These are phyloP conservation scores for Boletellus sp. DNA, from an alignment of 768 basidiomycete genomes.

Conservation along the genomic window DNA sequence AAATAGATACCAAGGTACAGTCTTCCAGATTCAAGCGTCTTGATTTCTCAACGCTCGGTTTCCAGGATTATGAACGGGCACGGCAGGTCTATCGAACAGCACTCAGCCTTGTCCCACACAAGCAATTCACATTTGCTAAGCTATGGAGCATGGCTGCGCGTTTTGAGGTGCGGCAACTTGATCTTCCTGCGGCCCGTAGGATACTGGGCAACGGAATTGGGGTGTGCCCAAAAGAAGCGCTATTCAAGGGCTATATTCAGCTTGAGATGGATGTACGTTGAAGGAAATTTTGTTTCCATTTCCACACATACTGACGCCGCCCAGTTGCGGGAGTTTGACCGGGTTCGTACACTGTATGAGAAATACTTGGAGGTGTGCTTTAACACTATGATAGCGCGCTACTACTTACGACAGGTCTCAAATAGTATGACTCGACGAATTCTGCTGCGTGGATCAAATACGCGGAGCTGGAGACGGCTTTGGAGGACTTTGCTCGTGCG, in stretches of 20 bases:
- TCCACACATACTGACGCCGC: conserved; percentile 6
- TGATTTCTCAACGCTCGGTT: background rate
- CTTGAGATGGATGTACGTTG: conserved; percentile 78
- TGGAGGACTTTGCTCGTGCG: conserved; percentile 84
- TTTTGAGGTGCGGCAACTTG: conserved; percentile 84
- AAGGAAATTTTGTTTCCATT: background rate
- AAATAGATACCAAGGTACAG: conserved; percentile 84
- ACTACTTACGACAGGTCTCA: background rate
- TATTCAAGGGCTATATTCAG: conserved; percentile 96
- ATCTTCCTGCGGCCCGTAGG: conserved; percentile 82
- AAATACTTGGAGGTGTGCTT: conserved; percentile 82
- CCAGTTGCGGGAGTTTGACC: conserved; percentile 91
- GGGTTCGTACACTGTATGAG: conserved; percentile 86
- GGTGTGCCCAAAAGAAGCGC: conserved; percentile 91
- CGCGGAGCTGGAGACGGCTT: conserved; percentile 83
- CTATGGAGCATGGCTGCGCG: conserved; percentile 90
- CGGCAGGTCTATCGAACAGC: conserved; percentile 93
- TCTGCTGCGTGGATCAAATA: conserved; percentile 95
- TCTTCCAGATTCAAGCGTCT: background rate
- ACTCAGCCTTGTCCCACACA: conserved; percentile 86
- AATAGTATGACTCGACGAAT: conserved; percentile 82
- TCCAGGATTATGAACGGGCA: conserved; percentile 76
- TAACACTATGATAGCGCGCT: background rate
- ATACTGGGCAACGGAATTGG: conserved; percentile 88
- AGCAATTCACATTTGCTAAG: conserved; percentile 96